Percentiles rank a stretch among this genome's conserved stretches.
Evolutionary conservation across 176 grass and related monocot genomes (phyloP).

Genomic region (Paspalum notatum): DNA sequence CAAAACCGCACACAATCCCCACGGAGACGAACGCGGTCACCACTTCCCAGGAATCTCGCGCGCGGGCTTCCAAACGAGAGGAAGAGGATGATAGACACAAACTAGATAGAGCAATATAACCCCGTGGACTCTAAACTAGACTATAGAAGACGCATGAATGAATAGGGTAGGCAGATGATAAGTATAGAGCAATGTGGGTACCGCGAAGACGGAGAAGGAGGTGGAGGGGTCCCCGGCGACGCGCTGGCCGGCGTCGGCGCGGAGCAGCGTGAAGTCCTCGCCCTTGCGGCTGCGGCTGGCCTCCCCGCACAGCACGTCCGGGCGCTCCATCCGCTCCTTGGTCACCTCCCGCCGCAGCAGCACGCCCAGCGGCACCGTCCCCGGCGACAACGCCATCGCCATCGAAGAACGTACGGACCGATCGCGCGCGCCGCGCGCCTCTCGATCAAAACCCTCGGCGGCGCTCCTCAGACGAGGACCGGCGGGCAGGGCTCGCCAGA

Average conservation of each 20-base stretch:
- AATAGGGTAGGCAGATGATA: neutral
- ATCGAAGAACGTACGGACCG: neutral
- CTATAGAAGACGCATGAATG: too few species aligned
- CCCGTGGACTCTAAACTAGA: too few species aligned
- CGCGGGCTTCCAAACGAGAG: neutral
- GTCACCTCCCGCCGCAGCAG: slow-evolving; percentile 90
- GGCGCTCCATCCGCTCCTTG: slow-evolving; percentile 85
- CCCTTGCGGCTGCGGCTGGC: slow-evolving; percentile 84
- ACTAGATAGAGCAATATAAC: too few species aligned
- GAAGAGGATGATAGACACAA: too few species aligned
- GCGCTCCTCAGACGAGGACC: neutral
- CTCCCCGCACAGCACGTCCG: slow-evolving; percentile 80
- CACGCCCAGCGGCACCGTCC: slow-evolving; percentile 73
- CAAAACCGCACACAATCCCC: neutral
- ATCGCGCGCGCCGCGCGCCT: neutral
- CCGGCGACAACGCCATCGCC: slow-evolving; percentile 25
- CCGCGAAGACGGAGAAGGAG: slow-evolving; percentile 95
- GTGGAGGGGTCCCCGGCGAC: slow-evolving; percentile 72
- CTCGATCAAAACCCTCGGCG: slow-evolving; percentile 26
- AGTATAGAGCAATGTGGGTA: slow-evolving; percentile 30
- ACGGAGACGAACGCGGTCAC: neutral
- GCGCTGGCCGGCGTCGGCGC: slow-evolving; percentile 56
- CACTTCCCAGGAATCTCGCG: slow-evolving; percentile 18
- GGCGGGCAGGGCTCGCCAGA: too few species aligned
- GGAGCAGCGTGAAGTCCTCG: slow-evolving; percentile 89